These are phyloP conservation scores for Pulveroboletus sp. DNA, from an alignment of 768 basidiomycete genomes.

Conservation along the genomic window DNA sequence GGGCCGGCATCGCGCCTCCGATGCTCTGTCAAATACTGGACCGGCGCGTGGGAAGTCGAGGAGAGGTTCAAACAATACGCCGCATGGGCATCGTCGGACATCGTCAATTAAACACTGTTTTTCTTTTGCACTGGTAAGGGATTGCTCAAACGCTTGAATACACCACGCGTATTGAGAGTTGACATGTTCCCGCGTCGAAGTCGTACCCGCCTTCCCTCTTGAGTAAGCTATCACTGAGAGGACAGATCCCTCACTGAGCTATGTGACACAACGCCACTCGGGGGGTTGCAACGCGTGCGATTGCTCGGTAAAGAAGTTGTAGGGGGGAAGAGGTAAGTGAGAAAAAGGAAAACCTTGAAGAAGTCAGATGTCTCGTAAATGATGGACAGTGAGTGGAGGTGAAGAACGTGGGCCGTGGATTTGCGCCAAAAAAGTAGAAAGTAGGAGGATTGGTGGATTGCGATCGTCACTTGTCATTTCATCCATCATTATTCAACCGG, in stretches of 20 bases:
- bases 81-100: not conserved
- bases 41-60: conserved; percentile 95
- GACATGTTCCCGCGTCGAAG: not conserved
- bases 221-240: not conserved
- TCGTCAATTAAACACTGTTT: not conserved
- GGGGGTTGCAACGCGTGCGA: not conserved
- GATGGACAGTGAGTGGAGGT: conserved; percentile 1
- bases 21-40: conserved; percentile 79
- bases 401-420: not conserved
- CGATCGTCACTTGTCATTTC: conserved; percentile 5
- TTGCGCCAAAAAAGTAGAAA: not conserved
- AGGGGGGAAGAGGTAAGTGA: not conserved
- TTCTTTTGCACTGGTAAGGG: not conserved
- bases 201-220: not conserved
- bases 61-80: conserved; percentile 52
- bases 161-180: not conserved
- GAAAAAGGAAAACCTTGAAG: not conserved
- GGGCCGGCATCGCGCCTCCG: conserved; percentile 60
- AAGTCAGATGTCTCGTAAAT: conserved; percentile 21
- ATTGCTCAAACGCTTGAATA: not conserved
- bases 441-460: not conserved
- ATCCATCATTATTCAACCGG: not conserved
- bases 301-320: conserved; percentile 4
- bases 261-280: not conserved
- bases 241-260: not conserved